These are phyloP conservation scores for Zizania palustris DNA, from an alignment of 202 grass and related monocot genomes.

Conservation along the genomic window DNA sequence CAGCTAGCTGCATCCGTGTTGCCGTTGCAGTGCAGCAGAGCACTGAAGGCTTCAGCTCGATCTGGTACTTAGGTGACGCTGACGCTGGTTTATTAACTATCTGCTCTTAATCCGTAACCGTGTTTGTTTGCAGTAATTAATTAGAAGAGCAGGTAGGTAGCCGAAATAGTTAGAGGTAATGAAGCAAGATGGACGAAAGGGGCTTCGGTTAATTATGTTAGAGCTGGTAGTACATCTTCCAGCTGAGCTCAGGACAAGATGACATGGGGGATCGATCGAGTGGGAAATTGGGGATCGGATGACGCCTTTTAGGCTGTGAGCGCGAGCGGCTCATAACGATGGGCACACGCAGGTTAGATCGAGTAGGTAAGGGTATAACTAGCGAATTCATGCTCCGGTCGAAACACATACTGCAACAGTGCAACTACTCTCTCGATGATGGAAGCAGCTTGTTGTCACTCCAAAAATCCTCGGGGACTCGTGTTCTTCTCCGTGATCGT, in stretches of 20 bases:
- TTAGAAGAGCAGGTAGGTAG: not conserved
- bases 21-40: not conserved
- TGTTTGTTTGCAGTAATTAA: not conserved
- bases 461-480: not conserved
- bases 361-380: not conserved
- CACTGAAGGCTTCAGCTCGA: not conserved
- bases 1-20: not conserved
- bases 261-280: not conserved
- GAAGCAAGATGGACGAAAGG: not conserved
- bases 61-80: not conserved
- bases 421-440: not conserved
- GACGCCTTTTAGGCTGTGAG: slow-evolving; percentile 16
- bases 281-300: not conserved
- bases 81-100: not conserved
- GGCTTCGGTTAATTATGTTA: slow-evolving; percentile 1
- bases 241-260: not conserved
- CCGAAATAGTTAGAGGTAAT: not conserved
- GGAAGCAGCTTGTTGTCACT: not conserved
- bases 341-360: not conserved
- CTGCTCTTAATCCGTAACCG: not conserved
- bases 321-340: slow-evolving; percentile 12
- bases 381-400: not conserved
- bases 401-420: not conserved
- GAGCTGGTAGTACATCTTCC: not conserved
- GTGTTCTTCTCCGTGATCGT: not conserved